Base-by-base conservation (phyloP, 1,139 yeast species). In the Pichia inconspicua region DNA sequence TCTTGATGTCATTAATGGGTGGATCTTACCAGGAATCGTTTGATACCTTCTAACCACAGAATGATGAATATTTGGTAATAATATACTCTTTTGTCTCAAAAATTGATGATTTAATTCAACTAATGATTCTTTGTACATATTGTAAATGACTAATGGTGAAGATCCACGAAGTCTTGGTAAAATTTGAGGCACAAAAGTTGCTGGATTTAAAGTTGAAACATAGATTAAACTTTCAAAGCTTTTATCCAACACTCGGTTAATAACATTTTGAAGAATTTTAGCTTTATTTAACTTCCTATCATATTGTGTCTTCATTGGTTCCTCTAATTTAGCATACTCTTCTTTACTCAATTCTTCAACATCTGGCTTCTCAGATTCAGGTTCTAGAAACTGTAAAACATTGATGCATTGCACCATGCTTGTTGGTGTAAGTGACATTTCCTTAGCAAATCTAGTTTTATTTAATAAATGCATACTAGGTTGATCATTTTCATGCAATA, bases 1-100 rank as follows among this genome's bases (percentile, higher is more conserved):
- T 61, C 88, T 76, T 75, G 84, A 82, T 0, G 97, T 86, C 99
- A 92, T 94, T 52, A 82, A 66, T 0, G 99, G 99, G 65, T 94
- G 98, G 64, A 92, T 72, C 63, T 95, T 80, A 8, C 98, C 98
- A 12, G 95, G 89, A 30, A 92, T 78, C 4, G 97, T 89, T 67
- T 92, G 99, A 63, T 84, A 88, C 45, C 83, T 84, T 54, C 97
- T 78, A 9, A 86, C 95, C 51, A 88, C 73, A 0, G 95, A 78
- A 64, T 90, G 97, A 52, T 78, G 73, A 30, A 94, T 80, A 3
- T 89, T 78, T 5, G 97, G 96, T 1, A 95, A 94, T 57, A 92
- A 71, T 11, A 87, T 77, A 46, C 90, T 72, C 54, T 78, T 73
- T 57, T 88, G 95, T 41, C 70, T 70, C 53, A 78, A 73, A 45